Conservation (phyloP, 495 filamentous ascomycete species). For the Cenococcum geophilum region DNA sequence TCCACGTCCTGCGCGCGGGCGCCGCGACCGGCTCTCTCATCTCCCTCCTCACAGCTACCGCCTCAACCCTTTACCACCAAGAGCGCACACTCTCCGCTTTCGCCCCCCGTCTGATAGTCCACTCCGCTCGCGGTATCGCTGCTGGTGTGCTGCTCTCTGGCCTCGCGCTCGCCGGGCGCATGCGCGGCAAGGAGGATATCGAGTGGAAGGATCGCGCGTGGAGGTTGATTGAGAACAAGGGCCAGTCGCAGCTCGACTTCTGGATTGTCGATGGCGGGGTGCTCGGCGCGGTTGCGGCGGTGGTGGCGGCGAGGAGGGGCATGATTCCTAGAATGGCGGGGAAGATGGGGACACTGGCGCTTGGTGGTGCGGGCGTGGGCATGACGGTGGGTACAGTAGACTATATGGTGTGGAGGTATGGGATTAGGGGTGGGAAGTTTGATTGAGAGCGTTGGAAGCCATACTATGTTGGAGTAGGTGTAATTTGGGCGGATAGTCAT, state of each 20-base stretch:
- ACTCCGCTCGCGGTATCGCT: slow-evolving; percentile 33
- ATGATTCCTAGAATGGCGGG: slow-evolving; percentile 6
- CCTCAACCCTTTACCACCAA: slow-evolving; percentile 10
- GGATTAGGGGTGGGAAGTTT: not conserved
- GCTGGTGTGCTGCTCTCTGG: slow-evolving; percentile 35
- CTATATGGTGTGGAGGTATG: slow-evolving; percentile 14
- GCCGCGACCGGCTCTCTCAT: slow-evolving; percentile 45
- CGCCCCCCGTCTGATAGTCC: slow-evolving; percentile 12
- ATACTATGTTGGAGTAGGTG: not conserved
- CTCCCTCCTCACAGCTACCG: slow-evolving; percentile 18
- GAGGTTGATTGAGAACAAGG: slow-evolving; percentile 50
- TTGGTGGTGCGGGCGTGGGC: slow-evolving; percentile 43
- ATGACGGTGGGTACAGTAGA: slow-evolving; percentile 36
- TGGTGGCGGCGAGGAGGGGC: slow-evolving; percentile 28
- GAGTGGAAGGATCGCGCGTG: slow-evolving; percentile 60
- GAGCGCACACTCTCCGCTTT: slow-evolving; percentile 9
- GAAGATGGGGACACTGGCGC: slow-evolving; percentile 32
- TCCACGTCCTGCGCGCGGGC: slow-evolving; percentile 53
- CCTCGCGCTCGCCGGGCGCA: slow-evolving; percentile 34
- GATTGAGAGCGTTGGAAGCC: not conserved
- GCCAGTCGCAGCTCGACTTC: slow-evolving; percentile 50
- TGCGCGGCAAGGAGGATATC: slow-evolving; percentile 51
- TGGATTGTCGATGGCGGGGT: slow-evolving; percentile 43
- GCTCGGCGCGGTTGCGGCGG: slow-evolving; percentile 31
- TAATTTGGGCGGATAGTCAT: not conserved